A percentile compares a stretch with the other conserved stretches of the same genome.
Evolutionary conservation across 495 filamentous ascomycete species (phyloP).

Genomic region (Talaromyces proteolyticus): DNA sequence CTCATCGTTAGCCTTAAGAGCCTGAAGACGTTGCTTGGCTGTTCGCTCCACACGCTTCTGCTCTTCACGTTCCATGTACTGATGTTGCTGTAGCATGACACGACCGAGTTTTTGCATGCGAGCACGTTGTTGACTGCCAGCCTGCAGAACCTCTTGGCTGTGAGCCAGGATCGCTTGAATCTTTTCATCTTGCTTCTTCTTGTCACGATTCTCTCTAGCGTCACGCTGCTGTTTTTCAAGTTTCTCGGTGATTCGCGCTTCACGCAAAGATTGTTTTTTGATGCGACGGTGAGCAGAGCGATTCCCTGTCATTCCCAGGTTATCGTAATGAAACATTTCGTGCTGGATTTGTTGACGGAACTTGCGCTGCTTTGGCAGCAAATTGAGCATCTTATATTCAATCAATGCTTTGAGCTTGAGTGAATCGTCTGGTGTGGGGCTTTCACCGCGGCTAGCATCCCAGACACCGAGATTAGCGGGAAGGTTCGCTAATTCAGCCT

Average conservation of each 20-base stretch:
- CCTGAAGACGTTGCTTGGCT: conserved; percentile 98
- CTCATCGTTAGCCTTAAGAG: conserved; percentile 97
- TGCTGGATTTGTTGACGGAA: conserved; percentile 79
- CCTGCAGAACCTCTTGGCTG: conserved; percentile 57
- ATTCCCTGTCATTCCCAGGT: conserved; percentile 92
- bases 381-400: conserved; percentile 80
- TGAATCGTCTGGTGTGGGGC: conserved; percentile 67
- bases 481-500: conserved; percentile 72
- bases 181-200: conserved; percentile 92
- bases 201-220: conserved; percentile 86
- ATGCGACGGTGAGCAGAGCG: conserved; percentile 81
- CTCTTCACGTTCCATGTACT: conserved; percentile 97
- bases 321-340: conserved; percentile 89
- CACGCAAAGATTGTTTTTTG: conserved; percentile 94
- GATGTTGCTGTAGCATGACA: conserved; percentile 80
- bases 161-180: conserved; percentile 67
- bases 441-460: conserved; percentile 68
- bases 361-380: conserved; percentile 78
- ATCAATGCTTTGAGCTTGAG: conserved; percentile 86
- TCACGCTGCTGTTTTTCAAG: conserved; percentile 98
- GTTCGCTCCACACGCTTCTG: conserved; percentile 95
- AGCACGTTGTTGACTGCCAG: conserved; percentile 44
- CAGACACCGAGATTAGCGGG: conserved; percentile 78
- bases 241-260: conserved; percentile 95
- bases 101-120: conserved; percentile 82